phyloP scores from a whole-genome alignment of 2,329 filamentous ascomycete species.

The Colletotrichum tanaceti region DNA sequence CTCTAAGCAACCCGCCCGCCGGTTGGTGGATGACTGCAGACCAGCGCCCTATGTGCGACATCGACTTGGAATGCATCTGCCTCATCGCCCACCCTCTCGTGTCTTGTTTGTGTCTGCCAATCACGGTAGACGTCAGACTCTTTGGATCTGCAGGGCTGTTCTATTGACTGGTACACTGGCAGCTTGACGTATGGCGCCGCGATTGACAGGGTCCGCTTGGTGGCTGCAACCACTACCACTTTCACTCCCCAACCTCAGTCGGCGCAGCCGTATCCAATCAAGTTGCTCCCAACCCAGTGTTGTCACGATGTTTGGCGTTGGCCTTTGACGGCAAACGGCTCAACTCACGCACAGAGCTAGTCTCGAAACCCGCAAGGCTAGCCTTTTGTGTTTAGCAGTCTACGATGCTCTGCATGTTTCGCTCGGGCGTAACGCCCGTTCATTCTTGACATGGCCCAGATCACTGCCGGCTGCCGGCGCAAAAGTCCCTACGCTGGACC shows the following conservation, averaged over 20 bases:
- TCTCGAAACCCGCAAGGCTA: background rate
- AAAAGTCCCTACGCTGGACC: too few relatives aligned
- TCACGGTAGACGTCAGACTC: constrained; percentile 3
- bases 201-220: constrained; percentile 18
- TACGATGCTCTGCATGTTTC: background rate
- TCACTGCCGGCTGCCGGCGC: background rate
- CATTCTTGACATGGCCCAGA: background rate
- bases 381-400: background rate
- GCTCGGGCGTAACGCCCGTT: background rate
- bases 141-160: constrained; percentile 9
- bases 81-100: constrained; percentile 12
- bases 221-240: constrained; percentile 39
- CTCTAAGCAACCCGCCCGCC: constrained; percentile 7
- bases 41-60: constrained; percentile 17
- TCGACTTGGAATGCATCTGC: constrained; percentile 12
- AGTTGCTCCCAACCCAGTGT: too few relatives aligned
- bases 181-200: constrained; percentile 29
- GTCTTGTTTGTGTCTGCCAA: constrained; percentile 16
- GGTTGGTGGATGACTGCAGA: constrained; percentile 15
- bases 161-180: constrained; percentile 21
- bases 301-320: background rate
- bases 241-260: background rate
- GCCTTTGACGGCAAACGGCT: background rate
- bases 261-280: background rate
- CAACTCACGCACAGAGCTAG: background rate